Evolutionary conservation across 495 filamentous ascomycete species (phyloP), one percentile per base, ranked within the genome.

Genomic region (Penicillium goetzii): DNA sequence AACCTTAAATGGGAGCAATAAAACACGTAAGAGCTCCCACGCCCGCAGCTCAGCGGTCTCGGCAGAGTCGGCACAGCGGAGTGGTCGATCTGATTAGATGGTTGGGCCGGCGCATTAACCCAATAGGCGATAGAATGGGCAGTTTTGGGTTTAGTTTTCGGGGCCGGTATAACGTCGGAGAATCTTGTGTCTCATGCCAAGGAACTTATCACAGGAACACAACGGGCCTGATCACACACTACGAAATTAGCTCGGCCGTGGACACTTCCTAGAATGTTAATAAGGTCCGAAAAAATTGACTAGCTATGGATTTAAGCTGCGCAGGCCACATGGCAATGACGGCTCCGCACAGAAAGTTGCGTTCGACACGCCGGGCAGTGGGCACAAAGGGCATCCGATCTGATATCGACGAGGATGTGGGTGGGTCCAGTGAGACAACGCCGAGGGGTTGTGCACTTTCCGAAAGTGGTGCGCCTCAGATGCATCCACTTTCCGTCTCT

Each of bases 21-120:
- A 30, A 14, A 45, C 12, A 61, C 59, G 59, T 61, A 61, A 56
- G 36, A 25, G 21, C 52, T 21, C 52, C 52, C 23, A 36, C 17
- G 52, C 47, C 12, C 30, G 30, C 17, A 57, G 3, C 34, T 38
- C 34, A n/a, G 10, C 12, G 36, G 25, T 17, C 54, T 57, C 14
- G 36, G 54, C 54, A 7, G 0, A 19, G 41, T 57, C 14, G 36
- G 54, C 54, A 7, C 3, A 19, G 41, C 43, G 12, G 11, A 28
- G n/a, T 26, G 28, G 5, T 47, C 49, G 25, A 67, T 63, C 65
- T 58, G 65, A 67, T 67, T 57, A 63, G 60, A 56, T 60, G 14
- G 26, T 47, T 47, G 14, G 33, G 21, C 25, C 60, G 58, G 64
- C 21, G 21, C 28, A n/a, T 53, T 60, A 49, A 21, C 57, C 26